Base-by-base conservation (phyloP, 257 asterid species). In the Anisodus acutangulus region DNA sequence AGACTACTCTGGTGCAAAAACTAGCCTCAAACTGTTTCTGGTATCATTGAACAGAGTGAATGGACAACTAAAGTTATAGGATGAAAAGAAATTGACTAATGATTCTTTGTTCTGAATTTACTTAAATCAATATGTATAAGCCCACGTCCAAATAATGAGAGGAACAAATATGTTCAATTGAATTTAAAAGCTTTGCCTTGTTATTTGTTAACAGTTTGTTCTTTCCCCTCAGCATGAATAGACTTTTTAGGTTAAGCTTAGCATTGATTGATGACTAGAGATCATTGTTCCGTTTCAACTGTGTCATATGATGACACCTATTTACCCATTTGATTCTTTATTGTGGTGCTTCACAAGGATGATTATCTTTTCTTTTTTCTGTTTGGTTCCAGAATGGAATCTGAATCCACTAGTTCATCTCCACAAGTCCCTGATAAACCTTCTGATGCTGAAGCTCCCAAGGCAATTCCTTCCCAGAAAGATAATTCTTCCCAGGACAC, bases 311-410 rank as follows among this genome's bases (percentile, higher is more conserved):
- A 53, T 76, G 47, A 53, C 63, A 51, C n/a, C 13, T 51, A 51
- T 53, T 76, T 51, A 31, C 81, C 47, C 7, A 12, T 49, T 76
- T 76, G 81, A 13, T 76, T 76, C 8, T 26, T 51, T 76, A 35
- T 54, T 51, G 64, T 51, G 43, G 81, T 76, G 26, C 64, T 74
- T 49, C 43, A 49, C 43, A 22, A 74, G 19, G 6, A 43, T 26
- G 8, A 76, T 53, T 26, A 15, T 76, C 57, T 39, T 16, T 69
- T 6, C 4, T 26, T 12, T 37, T 74, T 79, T 43, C 54, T 55
- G 78, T 80, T 69, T 57, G 12, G 71, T 85, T 82, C 66, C 89
- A 86, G 92, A 85, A 94, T 95, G 99, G 96, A 94, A 51, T 88
- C 96, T 49, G 86, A 84, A 85, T 87, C 93, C 83, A 88, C 88